Percentiles rank a stretch among this genome's conserved stretches.
Conservation (phyloP, 2,329 filamentous ascomycete species). For the Tolypocladium sp. region DNA sequence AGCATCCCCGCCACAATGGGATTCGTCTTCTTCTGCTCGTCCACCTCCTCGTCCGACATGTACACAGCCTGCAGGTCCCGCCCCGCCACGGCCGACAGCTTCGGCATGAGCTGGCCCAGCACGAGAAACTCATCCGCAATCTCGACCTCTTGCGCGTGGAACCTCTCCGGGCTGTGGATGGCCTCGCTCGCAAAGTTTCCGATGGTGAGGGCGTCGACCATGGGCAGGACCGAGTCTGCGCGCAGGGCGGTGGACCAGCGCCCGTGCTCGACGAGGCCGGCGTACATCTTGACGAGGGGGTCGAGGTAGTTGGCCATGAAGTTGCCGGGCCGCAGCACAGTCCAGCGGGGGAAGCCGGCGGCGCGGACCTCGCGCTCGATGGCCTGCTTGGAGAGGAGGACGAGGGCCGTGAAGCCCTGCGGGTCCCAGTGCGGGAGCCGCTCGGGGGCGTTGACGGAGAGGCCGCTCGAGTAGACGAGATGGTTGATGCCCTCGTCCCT, state of each 20-base stretch:
- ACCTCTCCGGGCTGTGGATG: conserved; percentile 29
- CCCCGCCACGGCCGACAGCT: conserved; percentile 23
- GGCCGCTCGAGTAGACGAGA: conserved; percentile 24
- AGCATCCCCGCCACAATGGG: conserved; percentile 29
- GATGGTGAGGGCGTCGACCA: conserved; percentile 38
- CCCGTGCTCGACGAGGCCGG: conserved; percentile 26
- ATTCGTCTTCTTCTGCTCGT: conserved; percentile 21
- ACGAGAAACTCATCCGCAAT: conserved; percentile 31
- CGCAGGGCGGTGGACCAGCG: conserved; percentile 26
- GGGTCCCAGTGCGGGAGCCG: conserved; percentile 16
- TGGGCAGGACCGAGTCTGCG: conserved; percentile 25
- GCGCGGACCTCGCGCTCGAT: conserved; percentile 29
- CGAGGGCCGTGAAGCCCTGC: conserved; percentile 14
- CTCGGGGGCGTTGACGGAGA: conserved; percentile 20
- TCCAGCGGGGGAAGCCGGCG: conserved; percentile 32
- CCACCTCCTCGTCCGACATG: conserved; percentile 31
- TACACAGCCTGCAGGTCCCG: conserved; percentile 25
- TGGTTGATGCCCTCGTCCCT: conserved; percentile 26
- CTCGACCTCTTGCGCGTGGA: conserved; percentile 27
- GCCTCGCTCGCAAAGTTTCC: conserved; percentile 34
- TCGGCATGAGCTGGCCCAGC: conserved; percentile 23
- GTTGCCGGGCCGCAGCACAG: conserved; percentile 37
- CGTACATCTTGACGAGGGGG: conserved; percentile 30
- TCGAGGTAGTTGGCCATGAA: conserved; percentile 43
- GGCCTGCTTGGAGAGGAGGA: conserved; percentile 27